Evolutionary conservation across 345 rosid species (phyloP).

Genomic region (Hibiscus tridactylites): DNA sequence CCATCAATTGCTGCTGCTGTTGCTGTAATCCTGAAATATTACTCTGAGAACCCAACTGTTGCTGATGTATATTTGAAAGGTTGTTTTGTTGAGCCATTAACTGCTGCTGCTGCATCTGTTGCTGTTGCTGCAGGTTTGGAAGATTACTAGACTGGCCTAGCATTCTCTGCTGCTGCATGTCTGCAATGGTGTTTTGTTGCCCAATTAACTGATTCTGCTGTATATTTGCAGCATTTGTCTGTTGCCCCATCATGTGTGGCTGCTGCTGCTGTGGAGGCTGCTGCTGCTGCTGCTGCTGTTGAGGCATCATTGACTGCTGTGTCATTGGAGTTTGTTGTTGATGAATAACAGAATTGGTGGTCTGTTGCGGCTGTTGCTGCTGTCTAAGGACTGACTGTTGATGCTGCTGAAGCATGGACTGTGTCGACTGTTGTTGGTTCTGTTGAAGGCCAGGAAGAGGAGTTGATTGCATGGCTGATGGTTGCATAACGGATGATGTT

Average conservation of each 20-base stretch:
- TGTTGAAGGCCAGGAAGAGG: slow-evolving; percentile 55
- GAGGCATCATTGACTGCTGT: slow-evolving; percentile 46
- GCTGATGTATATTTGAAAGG: slow-evolving; percentile 52
- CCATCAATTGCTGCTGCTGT: slow-evolving; percentile 51
- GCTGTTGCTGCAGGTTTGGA: slow-evolving; percentile 42
- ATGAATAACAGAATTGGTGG: slow-evolving; percentile 48
- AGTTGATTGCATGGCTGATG: slow-evolving; percentile 41
- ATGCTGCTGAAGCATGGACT: slow-evolving; percentile 74
- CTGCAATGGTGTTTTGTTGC: slow-evolving; percentile 59
- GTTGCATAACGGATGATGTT: slow-evolving; percentile 56
- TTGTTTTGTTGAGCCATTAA: slow-evolving; percentile 44
- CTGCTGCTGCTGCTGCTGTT: slow-evolving; percentile 13
- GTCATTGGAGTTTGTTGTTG: slow-evolving; percentile 51
- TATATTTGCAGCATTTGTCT: slow-evolving; percentile 40
- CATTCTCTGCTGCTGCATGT: slow-evolving; percentile 78
- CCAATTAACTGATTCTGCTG: slow-evolving; percentile 63
- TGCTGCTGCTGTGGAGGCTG: slow-evolving; percentile 36
- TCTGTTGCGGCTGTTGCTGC: slow-evolving; percentile 11
- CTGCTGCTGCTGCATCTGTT: slow-evolving; percentile 26
- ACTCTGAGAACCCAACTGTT: slow-evolving; percentile 62
- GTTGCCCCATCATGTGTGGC: slow-evolving; percentile 54
- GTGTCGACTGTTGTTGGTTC: slow-evolving; percentile 70
- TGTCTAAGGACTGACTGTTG: slow-evolving; percentile 43
- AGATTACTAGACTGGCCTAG: slow-evolving; percentile 66
- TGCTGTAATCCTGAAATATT: slow-evolving; percentile 59